Base-by-base conservation (phyloP, 78 protist species). In the Goniomonas avonlea region DNA sequence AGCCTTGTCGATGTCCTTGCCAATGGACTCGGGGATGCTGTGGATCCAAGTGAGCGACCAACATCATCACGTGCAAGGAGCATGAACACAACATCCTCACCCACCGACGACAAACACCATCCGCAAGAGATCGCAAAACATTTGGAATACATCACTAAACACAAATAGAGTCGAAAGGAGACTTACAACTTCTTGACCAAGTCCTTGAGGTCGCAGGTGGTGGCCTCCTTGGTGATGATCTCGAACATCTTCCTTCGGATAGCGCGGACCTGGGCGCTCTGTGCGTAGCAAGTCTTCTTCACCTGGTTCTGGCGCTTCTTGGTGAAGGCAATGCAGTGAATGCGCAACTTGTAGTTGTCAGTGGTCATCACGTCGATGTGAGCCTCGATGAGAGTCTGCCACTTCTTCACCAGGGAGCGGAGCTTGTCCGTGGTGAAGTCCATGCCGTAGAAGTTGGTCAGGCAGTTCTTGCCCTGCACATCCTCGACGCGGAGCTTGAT, bases 401-500 rank as follows among this genome's bases (percentile, higher is more conserved):
- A 95, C 96, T 98, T 98, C 83, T 83, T 86, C 85, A 92, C 86
- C 50, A 95, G 84, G 58, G 90, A 78, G 45, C 86, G 85, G 59
- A 96, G 86, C 94, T 96, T 95, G 87, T 98, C 99, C 7, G 98
- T 88, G 92, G 99, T 98, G 84, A 96, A 41, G 76, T 66, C 79
- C 94, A 97, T 87, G 63, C 99, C 99, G 94, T 94, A 91, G 93
- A 96, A 98, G 93, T 93, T 90, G 80, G 97, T 91, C 35, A 96
- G 86, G 73, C 86, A 79, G 73, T 60, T 69, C 53, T 56, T 7
- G 48, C 98, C 99, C 82, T 89, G 91, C 38, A 96, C 98, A 25
- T 96, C 99, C 88, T 95, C 97, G 48, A 70, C 66, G 76, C 82
- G 66, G 58, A 98, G 91, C 73, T 82, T 66, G 88, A 98, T 86